A percentile compares a stretch with the other conserved stretches of the same genome.
These are phyloP conservation scores for Tolypocladium sp. DNA, from an alignment of 2,329 filamentous ascomycete species.

Conservation along the genomic window DNA sequence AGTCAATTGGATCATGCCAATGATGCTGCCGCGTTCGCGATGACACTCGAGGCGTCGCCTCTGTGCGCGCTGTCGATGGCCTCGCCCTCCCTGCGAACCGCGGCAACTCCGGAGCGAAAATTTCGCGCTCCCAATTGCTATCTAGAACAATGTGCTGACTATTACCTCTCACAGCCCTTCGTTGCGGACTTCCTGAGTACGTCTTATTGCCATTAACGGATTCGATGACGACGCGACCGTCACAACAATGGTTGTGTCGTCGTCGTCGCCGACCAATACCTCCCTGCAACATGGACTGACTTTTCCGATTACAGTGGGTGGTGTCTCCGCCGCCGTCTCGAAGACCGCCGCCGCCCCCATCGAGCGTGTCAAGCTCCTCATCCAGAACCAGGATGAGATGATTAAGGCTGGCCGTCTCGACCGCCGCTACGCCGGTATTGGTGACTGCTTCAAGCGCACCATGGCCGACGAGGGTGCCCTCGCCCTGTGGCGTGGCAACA, in stretches of 20 bases:
- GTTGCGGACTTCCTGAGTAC: slow-evolving; percentile 98
- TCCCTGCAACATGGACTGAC: slow-evolving; percentile 8
- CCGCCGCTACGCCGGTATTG: slow-evolving; percentile 90
- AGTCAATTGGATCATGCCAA: slow-evolving; percentile 10
- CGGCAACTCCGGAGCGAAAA: slow-evolving; percentile 5
- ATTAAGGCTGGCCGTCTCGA: slow-evolving; percentile 96
- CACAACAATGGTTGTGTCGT: not conserved
- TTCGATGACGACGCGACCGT: not conserved
- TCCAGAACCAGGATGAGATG: slow-evolving; percentile 99
- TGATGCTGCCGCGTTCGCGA: not conserved
- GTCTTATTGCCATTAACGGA: slow-evolving; percentile 31
- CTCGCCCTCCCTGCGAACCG: not conserved
- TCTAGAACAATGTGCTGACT: slow-evolving; percentile 21
- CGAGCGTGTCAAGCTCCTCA: slow-evolving; percentile 99
- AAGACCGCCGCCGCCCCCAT: slow-evolving; percentile 99
- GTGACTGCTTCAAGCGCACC: slow-evolving; percentile 92
- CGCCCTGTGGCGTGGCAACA: slow-evolving; percentile 99
- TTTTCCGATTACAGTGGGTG: slow-evolving; percentile 65
- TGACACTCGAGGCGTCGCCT: not conserved
- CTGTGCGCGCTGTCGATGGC: not conserved
- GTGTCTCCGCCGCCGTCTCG: slow-evolving; percentile 99
- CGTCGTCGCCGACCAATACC: not conserved
- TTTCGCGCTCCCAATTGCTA: slow-evolving; percentile 4
- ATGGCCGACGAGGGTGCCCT: slow-evolving; percentile 84
- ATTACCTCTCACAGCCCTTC: slow-evolving; percentile 60